Base-by-base conservation (phyloP, 2,329 filamentous ascomycete genomes). In the Verruconis gallopava region DNA sequence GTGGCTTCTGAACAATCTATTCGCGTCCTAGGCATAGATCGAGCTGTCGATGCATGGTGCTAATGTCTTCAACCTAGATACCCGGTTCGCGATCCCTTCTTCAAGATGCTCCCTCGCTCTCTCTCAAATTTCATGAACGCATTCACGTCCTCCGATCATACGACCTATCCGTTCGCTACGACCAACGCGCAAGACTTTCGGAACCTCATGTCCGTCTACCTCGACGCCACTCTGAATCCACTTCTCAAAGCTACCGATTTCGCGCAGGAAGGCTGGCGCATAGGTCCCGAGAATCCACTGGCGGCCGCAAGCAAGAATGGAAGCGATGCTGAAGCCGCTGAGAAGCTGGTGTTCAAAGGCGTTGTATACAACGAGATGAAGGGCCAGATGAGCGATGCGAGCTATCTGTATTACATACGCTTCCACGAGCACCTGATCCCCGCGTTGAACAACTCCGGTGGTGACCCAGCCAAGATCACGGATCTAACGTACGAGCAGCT, bases 301-400 rank as follows among this genome's bases (percentile, higher is more conserved):
- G 66, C 68, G 21, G 61, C 57, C 18, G 54, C 59, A 6, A 9
- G 9, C 9, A 20, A 18, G 14, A 30, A 41, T 36, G 43, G 22
- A 19, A 17, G 19, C 11, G 20, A 25, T 49, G 49, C 66, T 44
- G 49, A 64, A 48, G 51, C 64, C 44, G 52, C 65, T 48, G 46
- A 69, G 60, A 71, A 77, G 43, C 65, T 93, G 32, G 84, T 94
- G 1, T 96, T 96, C 71, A 96, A 96, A 65, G 89, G 89, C 19
- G 91, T 96, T 1, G 89, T 96, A 1, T 96, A 96, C 66, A 98
- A 98, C 55, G 91, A 98, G 66, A 98, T 98, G 91, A 98, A 98
- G 65, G 91, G 91, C 0, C 88, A 95, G 57, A 93, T 96, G 79
- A 96, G 91, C 2, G 91, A 98, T 59, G 86, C 89, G 4, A 85